Evolutionary conservation across 2,329 filamentous ascomycete species (phyloP).

Genomic region (Aspergillus awamori): DNA sequence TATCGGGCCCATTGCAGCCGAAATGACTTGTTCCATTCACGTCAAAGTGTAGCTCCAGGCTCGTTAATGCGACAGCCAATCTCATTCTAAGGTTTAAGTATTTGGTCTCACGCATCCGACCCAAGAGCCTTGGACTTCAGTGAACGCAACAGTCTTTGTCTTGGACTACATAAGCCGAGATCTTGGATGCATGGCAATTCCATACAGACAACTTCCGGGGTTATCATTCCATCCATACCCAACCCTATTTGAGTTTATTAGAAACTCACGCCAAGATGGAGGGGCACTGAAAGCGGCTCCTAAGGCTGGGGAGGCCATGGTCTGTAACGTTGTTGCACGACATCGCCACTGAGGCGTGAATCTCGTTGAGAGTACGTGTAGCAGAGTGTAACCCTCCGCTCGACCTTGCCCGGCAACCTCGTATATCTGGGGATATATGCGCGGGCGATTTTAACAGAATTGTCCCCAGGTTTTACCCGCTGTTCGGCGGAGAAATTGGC

Average conservation of each 20-base stretch:
- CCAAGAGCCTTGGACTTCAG: not conserved
- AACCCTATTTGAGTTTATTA: not conserved
- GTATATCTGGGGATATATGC: not conserved
- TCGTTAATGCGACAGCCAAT: not conserved
- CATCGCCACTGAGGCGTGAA: too few relatives aligned
- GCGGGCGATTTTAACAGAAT: not conserved
- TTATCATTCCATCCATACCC: not conserved
- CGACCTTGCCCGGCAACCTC: too few relatives aligned
- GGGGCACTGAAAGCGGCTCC: not conserved
- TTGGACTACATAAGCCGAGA: not conserved
- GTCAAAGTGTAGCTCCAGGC: not conserved
- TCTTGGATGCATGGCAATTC: not conserved
- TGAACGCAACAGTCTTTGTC: not conserved
- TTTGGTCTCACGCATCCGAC: too few relatives aligned
- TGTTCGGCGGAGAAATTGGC: not conserved
- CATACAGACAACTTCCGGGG: not conserved
- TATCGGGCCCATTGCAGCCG: not conserved
- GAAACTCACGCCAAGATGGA: not conserved
- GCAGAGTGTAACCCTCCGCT: too few relatives aligned
- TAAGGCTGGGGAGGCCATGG: not conserved
- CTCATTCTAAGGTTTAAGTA: rapidly evolving
- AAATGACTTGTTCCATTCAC: not conserved
- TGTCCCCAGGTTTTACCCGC: not conserved
- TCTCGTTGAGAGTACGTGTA: too few relatives aligned
- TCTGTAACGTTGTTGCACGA: too few relatives aligned